Evolutionary conservation across 371 early-diverging fungal species (phyloP).

Genomic region (Apophysomyces sp.): DNA sequence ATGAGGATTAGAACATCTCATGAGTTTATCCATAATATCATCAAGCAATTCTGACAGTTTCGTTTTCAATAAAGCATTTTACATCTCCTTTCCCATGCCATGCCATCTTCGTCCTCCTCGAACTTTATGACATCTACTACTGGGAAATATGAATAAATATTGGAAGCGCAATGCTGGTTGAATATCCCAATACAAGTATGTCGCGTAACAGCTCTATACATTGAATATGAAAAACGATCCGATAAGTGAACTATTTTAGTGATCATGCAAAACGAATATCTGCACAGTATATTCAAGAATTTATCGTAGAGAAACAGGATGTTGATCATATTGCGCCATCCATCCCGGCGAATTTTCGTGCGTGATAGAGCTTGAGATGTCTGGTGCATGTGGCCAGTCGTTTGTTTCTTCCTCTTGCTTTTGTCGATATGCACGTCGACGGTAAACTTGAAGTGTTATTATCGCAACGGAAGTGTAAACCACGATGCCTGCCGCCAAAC

Average conservation of each 20-base stretch:
- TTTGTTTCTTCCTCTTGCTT: constrained; percentile 34
- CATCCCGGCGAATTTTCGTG: constrained; percentile 22
- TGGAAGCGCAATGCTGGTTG: too few species aligned
- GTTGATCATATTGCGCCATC: too few species aligned
- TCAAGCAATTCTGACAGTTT: neutral
- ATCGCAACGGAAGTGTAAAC: constrained; percentile 47
- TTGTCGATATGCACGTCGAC: constrained; percentile 23
- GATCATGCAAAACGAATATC: too few species aligned
- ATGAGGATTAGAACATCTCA: constrained; percentile 13
- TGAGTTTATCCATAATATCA: neutral
- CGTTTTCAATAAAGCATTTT: neutral
- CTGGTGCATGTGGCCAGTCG: constrained; percentile 30
- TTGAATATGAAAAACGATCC: too few species aligned
- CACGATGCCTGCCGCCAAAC: constrained; percentile 38
- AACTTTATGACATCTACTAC: neutral
- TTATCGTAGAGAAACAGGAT: too few species aligned
- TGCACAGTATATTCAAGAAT: too few species aligned
- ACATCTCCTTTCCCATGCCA: neutral
- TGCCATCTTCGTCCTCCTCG: neutral
- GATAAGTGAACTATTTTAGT: too few species aligned
- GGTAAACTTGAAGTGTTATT: constrained; percentile 30
- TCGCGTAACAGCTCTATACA: too few species aligned
- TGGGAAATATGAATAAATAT: too few species aligned
- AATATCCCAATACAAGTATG: too few species aligned
- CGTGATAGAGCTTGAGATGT: constrained; percentile 26